Evolutionary conservation across 2,329 filamentous ascomycete species (phyloP).

Genomic region (Colletotrichum sp.): DNA sequence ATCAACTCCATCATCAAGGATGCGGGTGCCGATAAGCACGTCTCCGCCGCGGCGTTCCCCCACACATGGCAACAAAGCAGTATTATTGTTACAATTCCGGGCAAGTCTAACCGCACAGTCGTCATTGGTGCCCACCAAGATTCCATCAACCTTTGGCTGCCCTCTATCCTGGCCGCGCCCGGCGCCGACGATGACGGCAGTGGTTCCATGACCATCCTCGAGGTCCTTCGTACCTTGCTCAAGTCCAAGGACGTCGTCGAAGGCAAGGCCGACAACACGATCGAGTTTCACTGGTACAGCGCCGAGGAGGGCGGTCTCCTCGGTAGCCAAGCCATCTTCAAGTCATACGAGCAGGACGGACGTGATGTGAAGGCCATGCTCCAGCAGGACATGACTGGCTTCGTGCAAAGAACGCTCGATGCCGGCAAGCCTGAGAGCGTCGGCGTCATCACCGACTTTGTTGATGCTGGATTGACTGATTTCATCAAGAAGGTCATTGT

Average conservation of each 20-base stretch:
- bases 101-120: conserved; percentile 81
- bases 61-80: conserved; percentile 91
- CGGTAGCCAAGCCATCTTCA: conserved; percentile 89
- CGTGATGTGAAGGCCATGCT: conserved; percentile 93
- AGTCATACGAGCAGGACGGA: conserved; percentile 73
- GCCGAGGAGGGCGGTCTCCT: conserved; percentile 89
- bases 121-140: conserved; percentile 94
- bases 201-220: conserved; percentile 92
- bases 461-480: conserved; percentile 79
- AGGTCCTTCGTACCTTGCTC: conserved; percentile 84
- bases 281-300: conserved; percentile 97
- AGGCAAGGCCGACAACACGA: conserved; percentile 79
- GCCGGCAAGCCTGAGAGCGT: conserved; percentile 84
- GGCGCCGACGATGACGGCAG: conserved; percentile 96
- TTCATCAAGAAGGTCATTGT: conserved; percentile 92
- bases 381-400: conserved; percentile 98
- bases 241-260: conserved; percentile 71
- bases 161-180: conserved; percentile 81
- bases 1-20: conserved; percentile 74
- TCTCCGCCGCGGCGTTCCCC: conserved; percentile 74
- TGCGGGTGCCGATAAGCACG: conserved; percentile 71
- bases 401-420: conserved; percentile 80
- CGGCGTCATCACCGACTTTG: conserved; percentile 91
- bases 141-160: conserved; percentile 91
- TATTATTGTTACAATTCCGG: conserved; percentile 90